These are phyloP conservation scores for Cicer chorassanicum DNA, from an alignment of 306 rosid genomes.

Conservation along the genomic window DNA sequence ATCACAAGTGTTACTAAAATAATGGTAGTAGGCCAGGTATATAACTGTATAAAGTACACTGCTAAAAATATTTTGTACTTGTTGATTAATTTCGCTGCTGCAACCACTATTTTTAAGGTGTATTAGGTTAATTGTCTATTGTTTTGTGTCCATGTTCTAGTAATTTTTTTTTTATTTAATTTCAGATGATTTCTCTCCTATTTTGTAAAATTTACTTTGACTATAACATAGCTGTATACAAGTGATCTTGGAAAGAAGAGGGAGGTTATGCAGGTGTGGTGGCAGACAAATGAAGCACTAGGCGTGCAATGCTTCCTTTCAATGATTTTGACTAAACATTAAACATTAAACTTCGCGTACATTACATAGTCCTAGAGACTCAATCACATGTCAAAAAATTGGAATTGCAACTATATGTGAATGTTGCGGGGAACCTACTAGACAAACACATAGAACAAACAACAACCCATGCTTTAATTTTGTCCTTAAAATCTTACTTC, in stretches of 20 bases:
- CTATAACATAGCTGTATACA: too few relatives aligned
- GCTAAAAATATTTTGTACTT: too few relatives aligned
- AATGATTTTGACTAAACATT: slow-evolving; percentile 58
- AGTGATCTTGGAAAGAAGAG: too few relatives aligned
- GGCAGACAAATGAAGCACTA: slow-evolving; percentile 41
- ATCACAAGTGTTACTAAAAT: slow-evolving; percentile 33
- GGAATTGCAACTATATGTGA: slow-evolving; percentile 35
- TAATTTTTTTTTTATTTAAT: too few relatives aligned
- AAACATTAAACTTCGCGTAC: slow-evolving; percentile 50
- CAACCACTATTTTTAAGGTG: too few relatives aligned
- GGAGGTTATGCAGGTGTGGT: slow-evolving; percentile 23
- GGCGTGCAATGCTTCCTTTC: slow-evolving; percentile 34
- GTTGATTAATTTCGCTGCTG: too few relatives aligned
- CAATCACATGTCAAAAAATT: slow-evolving; percentile 43
- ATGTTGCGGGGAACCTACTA: slow-evolving; percentile 37
- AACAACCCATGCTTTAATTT: slow-evolving; percentile 42
- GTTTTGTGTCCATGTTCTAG: too few relatives aligned
- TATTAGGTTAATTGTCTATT: too few relatives aligned
- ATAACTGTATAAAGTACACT: too few relatives aligned
- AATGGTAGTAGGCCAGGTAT: background rate
- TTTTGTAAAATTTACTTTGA: too few relatives aligned
- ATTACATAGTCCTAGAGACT: slow-evolving; percentile 37
- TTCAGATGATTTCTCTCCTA: too few relatives aligned
- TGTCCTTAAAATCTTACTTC: background rate
- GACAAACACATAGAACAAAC: slow-evolving; percentile 52